A percentile compares a stretch with the other conserved stretches of the same genome.
Evolutionary conservation across 2,329 filamentous ascomycete species (phyloP).

Genomic region (Orbilia quercus): DNA sequence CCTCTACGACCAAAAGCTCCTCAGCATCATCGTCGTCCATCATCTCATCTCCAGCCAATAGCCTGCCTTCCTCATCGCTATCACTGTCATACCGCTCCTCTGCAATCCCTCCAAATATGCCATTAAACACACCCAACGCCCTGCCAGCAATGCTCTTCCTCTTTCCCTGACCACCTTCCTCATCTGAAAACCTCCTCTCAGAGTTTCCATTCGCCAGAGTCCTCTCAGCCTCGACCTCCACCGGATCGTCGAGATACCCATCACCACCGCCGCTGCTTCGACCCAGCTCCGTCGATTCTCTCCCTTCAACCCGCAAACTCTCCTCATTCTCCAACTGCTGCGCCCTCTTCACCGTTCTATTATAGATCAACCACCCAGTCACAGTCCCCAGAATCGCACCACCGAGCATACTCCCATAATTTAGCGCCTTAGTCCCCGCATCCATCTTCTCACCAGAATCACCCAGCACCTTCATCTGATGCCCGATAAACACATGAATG

Average conservation of each 20-base stretch:
- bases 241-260: slow-evolving; percentile 55
- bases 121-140: slow-evolving; percentile 52
- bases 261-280: slow-evolving; percentile 23
- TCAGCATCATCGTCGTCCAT: slow-evolving; percentile 57
- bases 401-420: slow-evolving; percentile 82
- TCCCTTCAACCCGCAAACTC: slow-evolving; percentile 45
- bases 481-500: slow-evolving; percentile 92
- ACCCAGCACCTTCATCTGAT: slow-evolving; percentile 82
- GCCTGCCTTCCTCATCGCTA: slow-evolving; percentile 43
- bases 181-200: slow-evolving; percentile 14
- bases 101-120: slow-evolving; percentile 35
- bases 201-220: slow-evolving; percentile 35
- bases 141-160: slow-evolving; percentile 38
- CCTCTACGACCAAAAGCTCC: slow-evolving; percentile 57
- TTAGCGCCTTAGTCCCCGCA: slow-evolving; percentile 78
- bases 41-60: slow-evolving; percentile 53
- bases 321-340: slow-evolving; percentile 58
- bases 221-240: slow-evolving; percentile 55
- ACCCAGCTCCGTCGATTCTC: slow-evolving; percentile 17
- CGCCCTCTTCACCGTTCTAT: slow-evolving; percentile 57
- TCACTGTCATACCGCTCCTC: slow-evolving; percentile 56
- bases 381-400: slow-evolving; percentile 72
- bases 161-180: slow-evolving; percentile 18
- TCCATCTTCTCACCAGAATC: slow-evolving; percentile 84
- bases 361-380: slow-evolving; percentile 87